Evolutionary conservation across 163 green algal species (phyloP).

Genomic region (Chloroidium sp.): DNA sequence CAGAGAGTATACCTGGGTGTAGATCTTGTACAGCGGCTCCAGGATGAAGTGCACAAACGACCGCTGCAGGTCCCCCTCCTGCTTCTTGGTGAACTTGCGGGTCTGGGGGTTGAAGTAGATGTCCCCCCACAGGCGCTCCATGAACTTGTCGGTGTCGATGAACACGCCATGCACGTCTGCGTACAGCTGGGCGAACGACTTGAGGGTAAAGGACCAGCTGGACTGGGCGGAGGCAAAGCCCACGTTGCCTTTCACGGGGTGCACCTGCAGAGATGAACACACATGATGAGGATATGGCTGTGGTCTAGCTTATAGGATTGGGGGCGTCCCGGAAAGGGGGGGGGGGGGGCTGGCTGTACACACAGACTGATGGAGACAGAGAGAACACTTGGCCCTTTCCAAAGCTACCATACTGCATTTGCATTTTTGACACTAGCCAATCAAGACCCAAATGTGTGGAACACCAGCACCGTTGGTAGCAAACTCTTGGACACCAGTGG

Average conservation of each 20-base stretch:
- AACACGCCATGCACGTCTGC: conserved; percentile 42
- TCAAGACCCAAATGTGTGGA: no score
- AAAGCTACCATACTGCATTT: no score
- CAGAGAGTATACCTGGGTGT: conserved; percentile 34
- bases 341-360: no score
- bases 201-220: conserved; percentile 92
- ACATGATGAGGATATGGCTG: neutral
- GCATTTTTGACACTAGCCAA: no score
- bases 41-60: conserved; percentile 94
- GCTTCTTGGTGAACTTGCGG: conserved; percentile 32
- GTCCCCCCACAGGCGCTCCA: conserved; percentile 89
- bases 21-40: conserved; percentile 98
- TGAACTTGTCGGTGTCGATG: conserved; percentile 70
- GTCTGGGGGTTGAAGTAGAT: conserved; percentile 70
- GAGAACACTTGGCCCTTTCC: no score
- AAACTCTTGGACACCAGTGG: no score
- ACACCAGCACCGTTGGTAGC: no score
- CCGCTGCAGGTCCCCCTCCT: conserved; percentile 39
- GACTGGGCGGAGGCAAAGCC: conserved; percentile 68
- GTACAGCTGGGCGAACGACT: conserved; percentile 85
- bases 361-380: no score
- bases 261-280: conserved; percentile 31
- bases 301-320: no score
- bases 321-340: no score
- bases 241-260: conserved; percentile 84